Evolutionary conservation across 164 flowering plant genomes (phyloP).

Genomic region (Chimonanthus salicifolius): DNA sequence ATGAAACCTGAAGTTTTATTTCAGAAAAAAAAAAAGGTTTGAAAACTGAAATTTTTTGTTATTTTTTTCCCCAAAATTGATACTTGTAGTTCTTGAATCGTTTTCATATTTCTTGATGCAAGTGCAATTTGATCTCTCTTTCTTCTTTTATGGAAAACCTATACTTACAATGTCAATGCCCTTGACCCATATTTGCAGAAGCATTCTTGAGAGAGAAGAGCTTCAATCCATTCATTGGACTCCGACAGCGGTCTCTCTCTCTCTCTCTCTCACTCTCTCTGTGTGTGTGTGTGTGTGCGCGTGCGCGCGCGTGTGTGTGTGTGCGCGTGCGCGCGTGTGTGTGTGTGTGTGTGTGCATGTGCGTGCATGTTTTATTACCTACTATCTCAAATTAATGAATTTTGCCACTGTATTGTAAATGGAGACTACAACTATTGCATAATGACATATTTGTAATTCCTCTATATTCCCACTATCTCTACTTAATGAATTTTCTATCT

Average conservation of each 20-base stretch:
- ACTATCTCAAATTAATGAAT: background rate
- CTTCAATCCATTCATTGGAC: conserved; percentile 78
- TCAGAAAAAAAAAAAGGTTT: too few relatives aligned
- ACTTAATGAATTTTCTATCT: too few relatives aligned
- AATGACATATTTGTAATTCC: too few relatives aligned
- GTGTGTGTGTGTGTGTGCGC: background rate
- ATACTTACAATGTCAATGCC: background rate
- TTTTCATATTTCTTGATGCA: background rate
- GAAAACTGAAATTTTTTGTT: background rate
- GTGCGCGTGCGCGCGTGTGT: too few relatives aligned
- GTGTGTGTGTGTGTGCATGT: background rate
- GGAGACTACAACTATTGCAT: too few relatives aligned
- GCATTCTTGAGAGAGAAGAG: conserved; percentile 79
- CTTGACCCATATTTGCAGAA: conserved; percentile 50
- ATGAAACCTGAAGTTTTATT: too few relatives aligned
- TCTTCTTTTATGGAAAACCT: background rate
- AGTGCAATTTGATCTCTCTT: background rate
- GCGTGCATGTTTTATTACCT: background rate
- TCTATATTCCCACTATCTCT: too few relatives aligned
- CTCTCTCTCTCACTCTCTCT: too few relatives aligned
- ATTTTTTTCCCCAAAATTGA: background rate
- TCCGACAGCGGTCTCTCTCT: conserved; percentile 69
- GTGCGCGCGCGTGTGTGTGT: too few relatives aligned
- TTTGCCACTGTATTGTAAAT: too few relatives aligned
- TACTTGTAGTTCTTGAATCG: background rate